These are phyloP conservation scores for Dioscorea cayenensis DNA, from an alignment of 116 monocot genomes.

Conservation along the genomic window DNA sequence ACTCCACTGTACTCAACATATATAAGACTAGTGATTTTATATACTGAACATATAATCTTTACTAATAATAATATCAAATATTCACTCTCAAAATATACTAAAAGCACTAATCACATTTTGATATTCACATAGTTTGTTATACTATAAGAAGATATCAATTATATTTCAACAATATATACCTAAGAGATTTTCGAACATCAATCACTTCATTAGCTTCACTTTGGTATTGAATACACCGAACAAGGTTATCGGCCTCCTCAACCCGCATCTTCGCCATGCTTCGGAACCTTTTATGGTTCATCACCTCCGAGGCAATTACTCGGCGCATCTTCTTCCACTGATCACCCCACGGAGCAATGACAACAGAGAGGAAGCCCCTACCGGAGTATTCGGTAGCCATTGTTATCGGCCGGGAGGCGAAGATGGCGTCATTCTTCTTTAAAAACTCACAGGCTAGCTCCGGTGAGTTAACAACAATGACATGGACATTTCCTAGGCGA, in stretches of 20 bases:
- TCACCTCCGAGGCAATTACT: slow-evolving; percentile 10
- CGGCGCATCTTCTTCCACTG: slow-evolving; percentile 45
- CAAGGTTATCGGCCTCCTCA: neutral
- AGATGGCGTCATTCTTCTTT: slow-evolving; percentile 9
- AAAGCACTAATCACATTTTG: too few relatives aligned
- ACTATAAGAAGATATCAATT: too few relatives aligned
- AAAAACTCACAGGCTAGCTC: slow-evolving; percentile 16
- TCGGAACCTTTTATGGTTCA: neutral
- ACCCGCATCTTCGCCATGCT: neutral
- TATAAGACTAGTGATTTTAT: too few relatives aligned
- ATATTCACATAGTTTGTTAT: too few relatives aligned
- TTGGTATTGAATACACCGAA: too few relatives aligned
- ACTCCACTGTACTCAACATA: too few relatives aligned
- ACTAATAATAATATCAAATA: too few relatives aligned
- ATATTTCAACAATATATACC: too few relatives aligned
- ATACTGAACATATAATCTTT: too few relatives aligned
- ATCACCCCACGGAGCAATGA: slow-evolving; percentile 10
- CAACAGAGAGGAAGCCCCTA: slow-evolving; percentile 10
- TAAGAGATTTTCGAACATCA: too few relatives aligned
- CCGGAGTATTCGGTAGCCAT: slow-evolving; percentile 12
- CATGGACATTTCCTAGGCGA: slow-evolving; percentile 2
- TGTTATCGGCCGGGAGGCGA: slow-evolving; percentile 16
- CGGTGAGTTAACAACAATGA: slow-evolving; percentile 13
- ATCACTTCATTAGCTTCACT: too few relatives aligned
- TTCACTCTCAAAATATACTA: too few relatives aligned